Evolutionary conservation across 1,284 basidiomycete species (phyloP).

Genomic region (Sphagnurus paluster): DNA sequence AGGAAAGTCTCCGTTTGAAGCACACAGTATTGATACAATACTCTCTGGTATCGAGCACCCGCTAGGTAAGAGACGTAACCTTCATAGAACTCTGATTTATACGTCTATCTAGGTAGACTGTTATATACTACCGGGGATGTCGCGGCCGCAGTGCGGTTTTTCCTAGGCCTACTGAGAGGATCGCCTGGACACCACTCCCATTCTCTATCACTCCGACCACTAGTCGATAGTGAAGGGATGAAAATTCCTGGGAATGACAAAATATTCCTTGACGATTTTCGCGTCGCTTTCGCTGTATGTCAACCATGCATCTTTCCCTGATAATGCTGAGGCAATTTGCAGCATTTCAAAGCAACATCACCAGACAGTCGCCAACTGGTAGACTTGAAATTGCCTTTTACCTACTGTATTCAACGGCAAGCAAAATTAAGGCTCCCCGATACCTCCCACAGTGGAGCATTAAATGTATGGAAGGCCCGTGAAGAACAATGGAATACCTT

Average conservation of each 20-base stretch:
- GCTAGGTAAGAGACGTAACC: conserved; percentile 49
- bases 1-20: conserved; percentile 39
- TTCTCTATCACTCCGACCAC: conserved; percentile 16
- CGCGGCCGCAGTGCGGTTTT: conserved; percentile 64
- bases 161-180: conserved; percentile 59
- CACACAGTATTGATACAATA: conserved; percentile 58
- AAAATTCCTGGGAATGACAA: conserved; percentile 47
- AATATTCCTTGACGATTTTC: conserved; percentile 75
- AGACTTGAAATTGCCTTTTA: conserved; percentile 57
- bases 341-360: conserved; percentile 67
- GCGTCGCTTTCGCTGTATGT: conserved; percentile 69
- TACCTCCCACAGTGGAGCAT: conserved; percentile 44
- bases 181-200: conserved; percentile 28
- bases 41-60: conserved; percentile 76
- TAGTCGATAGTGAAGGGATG: conserved; percentile 21
- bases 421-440: conserved; percentile 56
- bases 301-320: conserved; percentile 4
- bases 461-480: conserved; percentile 55
- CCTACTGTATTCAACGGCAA: conserved; percentile 53
- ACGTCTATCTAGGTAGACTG: conserved; percentile 53
- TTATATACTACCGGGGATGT: conserved; percentile 78
- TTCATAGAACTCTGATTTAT: conserved; percentile 5
- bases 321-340: conserved; percentile 6
- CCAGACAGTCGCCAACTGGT: conserved; percentile 36
- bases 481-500: conserved; percentile 66